Base-by-base conservation (phyloP, 345 rosid species). In the Crucihimalaya himalaica region DNA sequence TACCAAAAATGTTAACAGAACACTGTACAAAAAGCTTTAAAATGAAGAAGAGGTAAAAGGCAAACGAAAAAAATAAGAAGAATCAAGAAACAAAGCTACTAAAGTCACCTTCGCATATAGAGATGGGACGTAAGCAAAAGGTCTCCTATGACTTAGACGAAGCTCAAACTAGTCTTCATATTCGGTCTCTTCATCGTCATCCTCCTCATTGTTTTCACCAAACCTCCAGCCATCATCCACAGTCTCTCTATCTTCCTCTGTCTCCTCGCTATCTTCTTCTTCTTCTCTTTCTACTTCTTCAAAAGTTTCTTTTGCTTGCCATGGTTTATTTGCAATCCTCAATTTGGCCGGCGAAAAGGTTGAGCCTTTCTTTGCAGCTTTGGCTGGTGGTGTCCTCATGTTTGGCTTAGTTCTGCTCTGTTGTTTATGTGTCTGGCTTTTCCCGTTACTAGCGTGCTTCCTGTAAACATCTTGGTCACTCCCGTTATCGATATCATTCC, bases 141-240 rank as follows among this genome's bases (percentile, higher is more conserved):
- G 6, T 21, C 14, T 39, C 28, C 10, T 28, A 40, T 10, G 40
- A 43, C 63, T 52, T 21, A 16, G 67, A 25, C 29, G 52, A 46
- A 55, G 39, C 1, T 61, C 55, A 71, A 10, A 12, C 82, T 85
- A 92, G 65, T 92, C 99, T 83, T 92, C 99, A 56, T 95, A 76
- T 71, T 92, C 96, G 0, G 99, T 95, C 83, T 95, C 99, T 77
- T 95, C 99, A 11, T 95, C 96, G 12, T 92, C 94, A 0, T 91
- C 96, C 4, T 88, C 94, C 18, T 76, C 80, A 2, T 88, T 84
- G 77, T 86, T 86, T 46, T 83, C 87, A 0, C 86, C 86, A 68
- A 82, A 88, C 63, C 91, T 84, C 93, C 90, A 95, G 37, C 97
- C 92, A 69, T 89, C 96, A 23, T 91, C 97, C 37, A 82, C 82